Base-by-base conservation (phyloP, 2,329 filamentous ascomycete species). In the Claviceps pusilla region DNA sequence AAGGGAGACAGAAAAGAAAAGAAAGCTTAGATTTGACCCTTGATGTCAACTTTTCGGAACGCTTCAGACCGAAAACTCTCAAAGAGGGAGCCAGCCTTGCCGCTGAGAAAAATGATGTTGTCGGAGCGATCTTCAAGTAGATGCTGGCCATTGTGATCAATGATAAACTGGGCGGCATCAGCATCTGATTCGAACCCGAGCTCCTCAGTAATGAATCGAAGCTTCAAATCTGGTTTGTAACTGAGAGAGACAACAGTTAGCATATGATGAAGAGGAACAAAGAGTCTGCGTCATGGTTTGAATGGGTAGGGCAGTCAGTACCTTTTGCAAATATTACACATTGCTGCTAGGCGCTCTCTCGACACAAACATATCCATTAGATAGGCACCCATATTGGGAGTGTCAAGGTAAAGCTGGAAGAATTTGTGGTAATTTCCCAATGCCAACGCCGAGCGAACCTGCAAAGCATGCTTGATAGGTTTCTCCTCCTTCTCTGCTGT, bases 341-440 rank as follows among this genome's bases (percentile, higher is more conserved):
- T 74, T 60, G 93, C 93, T 66, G 86, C 84, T 60, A 98, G 80
- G 64, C 93, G 87, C 75, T 98, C 91, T 66, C 93, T 84, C 64
- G 84, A 84, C 68, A 97, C 86, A 75, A 98, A 97, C 88, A 95
- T 96, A 74, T 98, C 93, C 87, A 98, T 95, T 52, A 98, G 80
- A 71, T 97, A 97, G 62, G 87, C 89, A 58, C 93, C 91, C 90
- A 98, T 95, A 65, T 95, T 94, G 51, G 89, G 90, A 29, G 90
- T 90, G 67, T 91, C 85, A 61, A 94, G 82, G 69, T 96, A 98
- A 48, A 98, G 80, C 73, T 88, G 87, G 79, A 98, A 97, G 71
- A 98, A 97, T 68, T 82, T 91, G 73, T 98, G 91, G 69, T 96
- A 96, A 73, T 97, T 97, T 63, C 90, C 90, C 68, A 94, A 76